Conservation (phyloP, 495 filamentous ascomycete species). For the Gamarada debralockiae region DNA sequence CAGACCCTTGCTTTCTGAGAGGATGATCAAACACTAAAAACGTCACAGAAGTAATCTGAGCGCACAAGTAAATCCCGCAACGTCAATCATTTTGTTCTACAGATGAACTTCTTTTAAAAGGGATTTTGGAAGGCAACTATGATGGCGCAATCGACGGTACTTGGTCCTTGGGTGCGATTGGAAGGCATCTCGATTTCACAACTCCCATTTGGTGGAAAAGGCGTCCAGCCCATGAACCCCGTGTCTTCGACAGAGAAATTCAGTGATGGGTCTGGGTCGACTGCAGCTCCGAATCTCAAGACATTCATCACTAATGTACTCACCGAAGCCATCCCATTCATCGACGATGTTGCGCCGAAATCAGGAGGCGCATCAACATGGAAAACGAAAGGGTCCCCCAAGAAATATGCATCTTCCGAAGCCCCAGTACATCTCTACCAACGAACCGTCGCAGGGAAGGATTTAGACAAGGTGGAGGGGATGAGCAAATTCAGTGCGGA, state of each 20-base stretch:
- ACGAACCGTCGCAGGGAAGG: constrained; percentile 33
- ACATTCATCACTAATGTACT: constrained; percentile 41
- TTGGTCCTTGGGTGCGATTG: constrained; percentile 18
- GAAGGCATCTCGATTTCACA: constrained; percentile 36
- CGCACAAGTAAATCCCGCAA: too few relatives aligned
- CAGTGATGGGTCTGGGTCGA: constrained; percentile 7
- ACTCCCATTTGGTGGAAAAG: constrained; percentile 31
- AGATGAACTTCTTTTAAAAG: too few relatives aligned
- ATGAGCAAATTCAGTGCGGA: constrained; percentile 22
- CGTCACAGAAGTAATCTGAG: too few relatives aligned
- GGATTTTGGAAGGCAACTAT: too few relatives aligned
- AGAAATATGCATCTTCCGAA: constrained; percentile 42
- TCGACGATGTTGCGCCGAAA: constrained; percentile 41
- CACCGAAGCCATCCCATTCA: constrained; percentile 52
- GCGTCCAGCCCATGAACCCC: constrained; percentile 4
- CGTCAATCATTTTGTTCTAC: too few relatives aligned
- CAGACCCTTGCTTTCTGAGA: background rate
- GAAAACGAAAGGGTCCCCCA: constrained; percentile 35
- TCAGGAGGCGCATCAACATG: constrained; percentile 33
- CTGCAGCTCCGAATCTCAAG: constrained; percentile 24
- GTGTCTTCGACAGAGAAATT: constrained; percentile 7
- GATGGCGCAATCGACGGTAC: constrained; percentile 8
- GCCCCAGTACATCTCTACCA: constrained; percentile 43
- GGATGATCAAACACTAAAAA: background rate
- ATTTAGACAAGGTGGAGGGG: constrained; percentile 28